These are phyloP conservation scores for Corchorus capsularis DNA, from an alignment of 345 rosid species.

Conservation along the genomic window DNA sequence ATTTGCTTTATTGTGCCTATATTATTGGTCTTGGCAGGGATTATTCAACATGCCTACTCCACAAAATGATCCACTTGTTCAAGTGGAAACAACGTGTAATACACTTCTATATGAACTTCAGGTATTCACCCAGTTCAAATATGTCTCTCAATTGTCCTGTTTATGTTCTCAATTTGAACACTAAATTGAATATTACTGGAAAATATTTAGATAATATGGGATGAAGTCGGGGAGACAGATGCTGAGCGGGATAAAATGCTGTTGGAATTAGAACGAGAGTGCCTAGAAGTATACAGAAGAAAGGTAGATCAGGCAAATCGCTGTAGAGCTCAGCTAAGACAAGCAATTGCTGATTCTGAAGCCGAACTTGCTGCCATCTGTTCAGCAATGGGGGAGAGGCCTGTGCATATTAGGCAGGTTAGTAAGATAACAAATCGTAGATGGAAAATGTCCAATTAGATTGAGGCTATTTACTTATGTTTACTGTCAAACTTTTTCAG, in stretches of 20 bases:
- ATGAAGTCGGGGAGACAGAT: constrained; percentile 93
- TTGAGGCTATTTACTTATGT: constrained; percentile 11
- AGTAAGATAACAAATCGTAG: background rate
- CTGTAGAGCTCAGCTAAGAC: constrained; percentile 84
- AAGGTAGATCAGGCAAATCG: constrained; percentile 88
- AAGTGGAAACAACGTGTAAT: constrained; percentile 85
- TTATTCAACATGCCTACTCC: constrained; percentile 44
- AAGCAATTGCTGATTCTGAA: constrained; percentile 83
- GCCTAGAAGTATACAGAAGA: constrained; percentile 90
- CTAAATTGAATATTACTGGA: background rate
- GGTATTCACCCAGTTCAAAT: constrained; percentile 40
- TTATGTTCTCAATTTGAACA: background rate
- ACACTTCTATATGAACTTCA: constrained; percentile 82
- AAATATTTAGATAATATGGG: constrained; percentile 77
- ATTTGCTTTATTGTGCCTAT: background rate
- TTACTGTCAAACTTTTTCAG: constrained; percentile 36
- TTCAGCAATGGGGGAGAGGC: constrained; percentile 89
- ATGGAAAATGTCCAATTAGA: background rate
- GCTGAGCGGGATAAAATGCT: constrained; percentile 85
- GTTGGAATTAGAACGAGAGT: constrained; percentile 90
- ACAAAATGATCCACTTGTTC: constrained; percentile 51
- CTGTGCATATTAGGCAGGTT: constrained; percentile 91
- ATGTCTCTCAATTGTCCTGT: background rate
- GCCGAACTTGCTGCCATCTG: constrained; percentile 89
- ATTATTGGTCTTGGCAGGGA: constrained; percentile 5